Evolutionary conservation across 2,329 filamentous ascomycete species (phyloP), one percentile per base, ranked within the genome.

Genomic region (Exophiala phaeomuriformis): DNA sequence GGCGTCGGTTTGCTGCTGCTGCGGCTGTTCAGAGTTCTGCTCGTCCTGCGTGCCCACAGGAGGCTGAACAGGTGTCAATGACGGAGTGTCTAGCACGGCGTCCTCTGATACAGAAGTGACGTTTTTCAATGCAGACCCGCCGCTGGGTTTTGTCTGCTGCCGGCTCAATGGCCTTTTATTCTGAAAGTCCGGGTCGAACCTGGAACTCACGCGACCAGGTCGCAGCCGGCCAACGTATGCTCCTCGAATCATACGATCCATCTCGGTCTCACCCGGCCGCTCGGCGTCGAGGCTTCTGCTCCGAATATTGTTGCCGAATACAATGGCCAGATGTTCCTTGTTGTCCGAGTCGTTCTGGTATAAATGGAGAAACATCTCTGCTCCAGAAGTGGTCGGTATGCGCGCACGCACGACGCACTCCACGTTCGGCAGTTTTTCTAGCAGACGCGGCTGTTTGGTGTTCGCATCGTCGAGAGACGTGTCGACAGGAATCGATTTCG

Each of bases 261-360:
- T 73, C 62, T 75, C 72, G 3, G 71, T 73, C 71, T 81, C 65
- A 1, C 72, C 73, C 4, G 71, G 69, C 45, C 68, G 64, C 29
- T 72, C 69, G 9, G 67, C 63, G 61, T 76, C 72, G 46, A 76
- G 79, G 82, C 70, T 78, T 69, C 74, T 83, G 82, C 68, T 81
- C 45, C 93, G 80, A 61, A 97, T 96, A 45, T 84, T 77, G 55
- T 85, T 84, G 2, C 93, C 93, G 69, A 98, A 98, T 0, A 98
- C 93, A 66, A 98, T 97, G 12, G 93, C 93, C 48, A 98, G 74
- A 68, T 98, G 93, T 67, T 98, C 93, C 71, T 98, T 98, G 61
- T 85, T 88, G 69, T 98, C 93, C 4, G 88, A 82, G 64, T 87
- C 87, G 71, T 98, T 98, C 59, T 84, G 84, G 72, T 98, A 98